These are phyloP conservation scores for Solanum tarapatanum DNA, from an alignment of 257 asterid species.

Conservation along the genomic window DNA sequence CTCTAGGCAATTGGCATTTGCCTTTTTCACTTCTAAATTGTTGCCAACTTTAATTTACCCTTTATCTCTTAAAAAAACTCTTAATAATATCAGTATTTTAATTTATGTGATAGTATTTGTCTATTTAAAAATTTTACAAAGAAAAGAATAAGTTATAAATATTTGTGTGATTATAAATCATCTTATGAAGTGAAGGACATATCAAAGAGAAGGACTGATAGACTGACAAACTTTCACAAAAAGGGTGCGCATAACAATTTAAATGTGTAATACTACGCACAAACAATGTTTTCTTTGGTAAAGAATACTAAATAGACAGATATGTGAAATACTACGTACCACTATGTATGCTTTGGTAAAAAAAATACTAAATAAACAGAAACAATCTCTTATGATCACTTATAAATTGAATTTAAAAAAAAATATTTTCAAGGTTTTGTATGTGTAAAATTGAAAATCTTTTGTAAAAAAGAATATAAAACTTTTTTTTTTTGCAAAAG, in stretches of 20 bases:
- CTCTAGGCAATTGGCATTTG: not conserved
- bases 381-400: not conserved
- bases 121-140: not conserved
- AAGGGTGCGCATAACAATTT: not conserved
- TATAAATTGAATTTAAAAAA: accelerated
- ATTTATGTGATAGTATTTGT: not conserved
- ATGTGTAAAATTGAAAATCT: not conserved
- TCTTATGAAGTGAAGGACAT: not conserved
- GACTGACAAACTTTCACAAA: not conserved
- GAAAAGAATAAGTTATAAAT: not conserved
- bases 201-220: not conserved
- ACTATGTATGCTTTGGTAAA: too few relatives aligned
- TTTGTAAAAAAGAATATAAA: not conserved
- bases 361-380: not conserved
- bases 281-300: too few relatives aligned
- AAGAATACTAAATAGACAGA: not conserved
- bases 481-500: too few relatives aligned
- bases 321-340: too few relatives aligned
- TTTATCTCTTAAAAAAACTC: not conserved
- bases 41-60: not conserved
- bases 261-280: not conserved
- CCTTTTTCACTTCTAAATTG: not conserved
- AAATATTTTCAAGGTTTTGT: too few relatives aligned
- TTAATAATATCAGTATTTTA: not conserved
- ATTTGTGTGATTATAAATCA: not conserved